phyloP scores from a whole-genome alignment of 1,284 basidiomycete genomes.

The Ustilago lituana region DNA sequence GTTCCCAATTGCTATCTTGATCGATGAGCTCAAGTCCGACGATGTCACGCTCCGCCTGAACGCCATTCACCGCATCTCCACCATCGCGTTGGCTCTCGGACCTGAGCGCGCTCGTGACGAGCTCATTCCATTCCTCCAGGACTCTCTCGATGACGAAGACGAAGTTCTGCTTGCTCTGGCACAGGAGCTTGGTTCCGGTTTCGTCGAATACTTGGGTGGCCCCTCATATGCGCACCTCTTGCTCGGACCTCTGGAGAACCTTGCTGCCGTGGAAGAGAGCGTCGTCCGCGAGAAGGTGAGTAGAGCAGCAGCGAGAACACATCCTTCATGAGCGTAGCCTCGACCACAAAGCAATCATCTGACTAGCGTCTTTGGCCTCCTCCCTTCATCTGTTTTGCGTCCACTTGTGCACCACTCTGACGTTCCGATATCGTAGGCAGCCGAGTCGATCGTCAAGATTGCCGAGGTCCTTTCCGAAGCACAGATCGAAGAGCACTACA shows the following conservation, averaged over 20 bases:
- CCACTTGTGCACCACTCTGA: too few species aligned
- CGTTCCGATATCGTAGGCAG: slow-evolving; percentile 71
- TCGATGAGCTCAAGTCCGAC: slow-evolving; percentile 84
- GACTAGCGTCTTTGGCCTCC: background rate
- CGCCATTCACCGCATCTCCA: slow-evolving; percentile 96
- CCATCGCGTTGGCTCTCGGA: slow-evolving; percentile 96
- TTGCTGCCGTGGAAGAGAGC: slow-evolving; percentile 97
- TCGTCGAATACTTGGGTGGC: slow-evolving; percentile 94
- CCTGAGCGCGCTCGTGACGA: slow-evolving; percentile 95
- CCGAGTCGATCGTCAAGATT: slow-evolving; percentile 94
- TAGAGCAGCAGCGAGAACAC: too few species aligned
- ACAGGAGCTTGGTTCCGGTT: slow-evolving; percentile 83
- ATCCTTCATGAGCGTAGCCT: too few species aligned
- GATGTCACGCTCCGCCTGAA: slow-evolving; percentile 93
- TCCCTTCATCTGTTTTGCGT: background rate
- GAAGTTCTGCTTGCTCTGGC: slow-evolving; percentile 96
- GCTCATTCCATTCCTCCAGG: slow-evolving; percentile 94
- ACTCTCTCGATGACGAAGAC: slow-evolving; percentile 98
- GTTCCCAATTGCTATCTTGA: slow-evolving; percentile 73
- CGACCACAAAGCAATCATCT: background rate
- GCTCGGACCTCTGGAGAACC: slow-evolving; percentile 91
- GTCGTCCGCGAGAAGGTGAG: slow-evolving; percentile 94
- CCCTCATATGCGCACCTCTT: slow-evolving; percentile 86
- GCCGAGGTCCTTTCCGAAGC: slow-evolving; percentile 79
- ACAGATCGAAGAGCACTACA: slow-evolving; percentile 89